Evolutionary conservation across 75 land plant species (phyloP), one percentile per base, ranked within the genome.

Genomic region (Larix kaempferi): DNA sequence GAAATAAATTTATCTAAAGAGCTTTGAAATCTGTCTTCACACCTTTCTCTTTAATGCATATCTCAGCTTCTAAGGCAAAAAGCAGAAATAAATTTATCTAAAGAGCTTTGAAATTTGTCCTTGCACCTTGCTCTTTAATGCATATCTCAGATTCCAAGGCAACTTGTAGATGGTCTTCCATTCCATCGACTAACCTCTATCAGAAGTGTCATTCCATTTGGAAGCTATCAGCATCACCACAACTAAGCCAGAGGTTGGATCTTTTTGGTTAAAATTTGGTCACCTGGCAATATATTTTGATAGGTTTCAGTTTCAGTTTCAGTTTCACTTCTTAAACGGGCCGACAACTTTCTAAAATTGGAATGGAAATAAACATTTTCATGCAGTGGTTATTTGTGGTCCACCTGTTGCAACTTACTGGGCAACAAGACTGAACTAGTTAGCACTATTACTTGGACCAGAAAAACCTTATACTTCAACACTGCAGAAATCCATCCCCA

Each of bases 401-500:
- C 3, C 44, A 29, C 11, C 49, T 16, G 5, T 25, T 13, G 27
- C 35, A 64, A 64, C 10, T 12, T 26, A 17, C 19, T 15, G 67
- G 67, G 6, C 15, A 49, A 49, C 54, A 49, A 10, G 54, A 49
- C 54, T 49, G 11, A 49, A 49, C 10, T 49, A 49, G 54, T 49
- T 49, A 49, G 54, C 54, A 49, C 54, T 49, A 10, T 49, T 10
- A 33, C 12, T 14, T 64, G 37, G 27, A 27, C 66, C 29, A 27
- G 66, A 63, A 63, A 63, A 63, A 16, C 5, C 4, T 27, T 39
- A 39, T 67, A 67, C 72, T 67, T 67, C 7, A 6, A 17, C 22
- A 67, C 44, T 67, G n/a, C 21, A 67, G 72, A 67, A 37, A 39
- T 67, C n/a, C 72, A 39, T 35, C 49, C 39, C 17, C 13, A 69